Conservation (phyloP, 1,284 basidiomycete species). For the Gymnopus androsaceus region DNA sequence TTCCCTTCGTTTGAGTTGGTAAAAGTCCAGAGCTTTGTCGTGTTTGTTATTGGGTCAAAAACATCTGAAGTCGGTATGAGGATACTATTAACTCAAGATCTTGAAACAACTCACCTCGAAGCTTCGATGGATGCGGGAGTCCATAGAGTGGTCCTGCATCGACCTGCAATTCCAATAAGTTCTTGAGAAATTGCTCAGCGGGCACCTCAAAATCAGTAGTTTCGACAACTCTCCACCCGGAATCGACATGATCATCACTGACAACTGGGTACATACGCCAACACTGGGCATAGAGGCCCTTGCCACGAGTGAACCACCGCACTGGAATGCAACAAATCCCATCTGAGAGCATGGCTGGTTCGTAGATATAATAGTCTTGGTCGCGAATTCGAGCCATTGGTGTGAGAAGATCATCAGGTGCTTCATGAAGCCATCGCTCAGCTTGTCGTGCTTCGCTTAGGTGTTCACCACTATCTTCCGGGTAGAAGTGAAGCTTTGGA, state of each 20-base stretch:
- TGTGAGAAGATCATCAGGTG: slow-evolving; percentile 8
- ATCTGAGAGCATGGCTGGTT: neutral
- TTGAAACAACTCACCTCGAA: too few relatives aligned
- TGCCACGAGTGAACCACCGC: neutral
- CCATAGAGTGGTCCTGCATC: too few relatives aligned
- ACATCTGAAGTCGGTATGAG: too few relatives aligned
- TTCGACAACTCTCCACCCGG: too few relatives aligned
- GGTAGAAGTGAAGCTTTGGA: slow-evolving; percentile 14
- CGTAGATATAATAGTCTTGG: neutral
- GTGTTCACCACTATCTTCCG: slow-evolving; percentile 12
- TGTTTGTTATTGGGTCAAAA: too few relatives aligned
- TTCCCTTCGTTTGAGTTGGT: slow-evolving; percentile 7
- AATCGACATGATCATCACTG: too few relatives aligned
- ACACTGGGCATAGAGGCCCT: neutral
- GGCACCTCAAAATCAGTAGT: too few relatives aligned
- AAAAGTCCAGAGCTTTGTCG: neutral
- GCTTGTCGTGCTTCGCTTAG: slow-evolving; percentile 15
- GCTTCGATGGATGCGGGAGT: too few relatives aligned
- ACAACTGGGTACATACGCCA: slow-evolving; percentile 5
- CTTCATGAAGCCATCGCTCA: slow-evolving; percentile 13
- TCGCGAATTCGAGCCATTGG: slow-evolving; percentile 8
- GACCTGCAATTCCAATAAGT: too few relatives aligned
- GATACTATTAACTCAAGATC: neutral
- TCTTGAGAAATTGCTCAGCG: too few relatives aligned
- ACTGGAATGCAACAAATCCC: slow-evolving; percentile 4